Percentiles rank a stretch among this genome's conserved stretches.
Evolutionary conservation across 345 rosid genomes (phyloP).

Genomic region (Sisymbrium altissimum): DNA sequence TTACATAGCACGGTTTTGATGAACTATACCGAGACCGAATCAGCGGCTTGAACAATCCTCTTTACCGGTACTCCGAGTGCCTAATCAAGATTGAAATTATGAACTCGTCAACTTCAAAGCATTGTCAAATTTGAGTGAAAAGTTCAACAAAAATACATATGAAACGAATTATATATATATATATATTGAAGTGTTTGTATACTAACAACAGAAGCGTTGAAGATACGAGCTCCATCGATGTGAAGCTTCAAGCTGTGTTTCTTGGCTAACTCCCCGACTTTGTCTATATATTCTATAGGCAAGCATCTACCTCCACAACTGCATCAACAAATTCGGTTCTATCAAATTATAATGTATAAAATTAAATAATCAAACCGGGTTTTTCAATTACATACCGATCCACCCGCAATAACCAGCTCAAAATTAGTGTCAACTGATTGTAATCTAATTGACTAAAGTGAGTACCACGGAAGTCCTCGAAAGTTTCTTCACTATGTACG

Average conservation of each 20-base stretch:
- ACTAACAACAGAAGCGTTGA: constrained; percentile 89
- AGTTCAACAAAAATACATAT: not conserved
- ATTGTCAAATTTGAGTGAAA: not conserved
- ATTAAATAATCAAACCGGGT: not conserved
- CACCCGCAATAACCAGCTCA: no score
- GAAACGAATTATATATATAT: not conserved
- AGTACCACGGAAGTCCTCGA: no score
- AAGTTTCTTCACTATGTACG: no score
- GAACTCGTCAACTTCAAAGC: not conserved
- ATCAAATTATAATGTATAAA: not conserved
- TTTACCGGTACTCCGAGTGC: constrained; percentile 83
- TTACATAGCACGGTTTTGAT: constrained; percentile 2
- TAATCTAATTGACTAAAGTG: no score
- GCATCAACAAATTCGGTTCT: constrained; percentile 25
- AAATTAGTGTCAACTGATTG: no score
- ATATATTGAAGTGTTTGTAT: not conserved
- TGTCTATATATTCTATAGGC: constrained; percentile 62
- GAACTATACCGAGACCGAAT: constrained; percentile 68
- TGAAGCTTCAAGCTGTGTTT: constrained; percentile 88
- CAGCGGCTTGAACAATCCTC: constrained; percentile 83
- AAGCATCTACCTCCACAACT: constrained; percentile 88
- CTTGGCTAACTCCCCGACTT: constrained; percentile 74
- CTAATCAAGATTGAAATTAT: constrained; percentile 25
- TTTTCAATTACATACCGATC: no score
- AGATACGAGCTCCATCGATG: constrained; percentile 93